Percentiles rank a stretch among this genome's conserved stretches.
These are phyloP conservation scores for Globisporangium radiosum DNA, from an alignment of 352 stramenopile genomes.

Conservation along the genomic window DNA sequence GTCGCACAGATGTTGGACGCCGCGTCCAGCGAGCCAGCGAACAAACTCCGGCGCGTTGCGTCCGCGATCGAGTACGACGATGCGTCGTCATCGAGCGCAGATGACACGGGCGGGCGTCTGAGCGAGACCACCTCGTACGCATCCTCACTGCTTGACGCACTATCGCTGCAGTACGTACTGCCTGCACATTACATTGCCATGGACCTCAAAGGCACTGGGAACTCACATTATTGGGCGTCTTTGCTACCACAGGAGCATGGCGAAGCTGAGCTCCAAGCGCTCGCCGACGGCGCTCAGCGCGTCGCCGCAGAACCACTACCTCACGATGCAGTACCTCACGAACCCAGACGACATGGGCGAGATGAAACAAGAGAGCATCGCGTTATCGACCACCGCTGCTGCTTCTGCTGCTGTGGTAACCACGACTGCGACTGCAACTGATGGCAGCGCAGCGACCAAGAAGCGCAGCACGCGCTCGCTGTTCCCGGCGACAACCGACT, in stretches of 20 bases:
- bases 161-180: slow-evolving; percentile 11
- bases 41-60: slow-evolving; percentile 10
- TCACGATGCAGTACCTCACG: slow-evolving; percentile 12
- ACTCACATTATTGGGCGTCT: no score
- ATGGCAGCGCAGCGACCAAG: slow-evolving; percentile 8
- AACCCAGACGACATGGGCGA: slow-evolving; percentile 12
- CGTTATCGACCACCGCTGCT: slow-evolving; percentile 59
- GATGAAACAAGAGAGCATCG: slow-evolving; percentile 35
- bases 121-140: slow-evolving; percentile 13
- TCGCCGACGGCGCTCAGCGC: slow-evolving; percentile 11
- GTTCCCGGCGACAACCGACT: slow-evolving; percentile 30
- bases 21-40: slow-evolving; percentile 2
- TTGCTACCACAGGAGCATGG: slow-evolving; percentile 6
- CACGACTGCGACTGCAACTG: no score
- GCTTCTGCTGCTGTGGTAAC: slow-evolving; percentile 10
- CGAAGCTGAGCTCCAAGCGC: slow-evolving; percentile 16
- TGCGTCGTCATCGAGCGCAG: slow-evolving; percentile 5
- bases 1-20: slow-evolving; percentile 14
- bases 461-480: slow-evolving; percentile 30
- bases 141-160: slow-evolving; percentile 12
- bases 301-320: slow-evolving; percentile 8
- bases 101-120: slow-evolving; percentile 8
- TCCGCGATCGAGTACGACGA: slow-evolving; percentile 10
- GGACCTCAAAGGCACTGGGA: no score
- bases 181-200: neutral